Base-by-base conservation (phyloP, 352 stramenopile species). In the Nothophytophthora sp. region DNA sequence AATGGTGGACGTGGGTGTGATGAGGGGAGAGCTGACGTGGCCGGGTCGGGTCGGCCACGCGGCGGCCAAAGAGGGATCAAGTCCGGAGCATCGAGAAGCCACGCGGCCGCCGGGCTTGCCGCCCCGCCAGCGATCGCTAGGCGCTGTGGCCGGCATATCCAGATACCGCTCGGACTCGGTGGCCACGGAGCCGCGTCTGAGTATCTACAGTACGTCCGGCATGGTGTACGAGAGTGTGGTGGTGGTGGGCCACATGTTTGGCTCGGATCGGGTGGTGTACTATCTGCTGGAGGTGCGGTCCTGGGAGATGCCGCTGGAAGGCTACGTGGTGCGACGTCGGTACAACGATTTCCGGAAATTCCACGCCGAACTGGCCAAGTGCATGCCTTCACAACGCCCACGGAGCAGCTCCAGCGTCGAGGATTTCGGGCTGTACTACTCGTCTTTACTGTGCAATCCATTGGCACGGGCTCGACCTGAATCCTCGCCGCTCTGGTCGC, bases 321-420 rank as follows among this genome's bases (percentile, higher is more conserved):
- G 70, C 9, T 92, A 92, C 70, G 80, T 89, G 40, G 72, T 92
- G 35, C 78, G 81, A 15, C 74, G 81, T 18, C 74, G 81, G 5
- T 92, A 86, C 64, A 86, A 83, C 49, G 81, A 92, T 55, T 90
- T 92, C 40, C 77, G 76, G 55, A 58, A 66, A 34, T 75, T 92
- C 57, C 73, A 90, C 48, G 40, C 71, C 1, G 59, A 79, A 24
- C 62, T 92, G 35, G 34, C 55, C n/a, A 56, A 72, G 46, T 51
- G 51, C 41, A 92, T 90, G 81, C 70, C 78, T 0, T 61, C 50
- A 0, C 59, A 70, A 29, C 53, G 68, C 10, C 50, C 67, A 41
- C 49, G 55, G 16, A 62, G 52, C 35, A 56, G 42, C 22, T 67
- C 45, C 4, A 61, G 45, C 25, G 16, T 64, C 8, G 55, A n/a